Evolutionary conservation across 768 basidiomycete species (phyloP), one percentile per base, ranked within the genome.

Genomic region (Leccinum boreale): DNA sequence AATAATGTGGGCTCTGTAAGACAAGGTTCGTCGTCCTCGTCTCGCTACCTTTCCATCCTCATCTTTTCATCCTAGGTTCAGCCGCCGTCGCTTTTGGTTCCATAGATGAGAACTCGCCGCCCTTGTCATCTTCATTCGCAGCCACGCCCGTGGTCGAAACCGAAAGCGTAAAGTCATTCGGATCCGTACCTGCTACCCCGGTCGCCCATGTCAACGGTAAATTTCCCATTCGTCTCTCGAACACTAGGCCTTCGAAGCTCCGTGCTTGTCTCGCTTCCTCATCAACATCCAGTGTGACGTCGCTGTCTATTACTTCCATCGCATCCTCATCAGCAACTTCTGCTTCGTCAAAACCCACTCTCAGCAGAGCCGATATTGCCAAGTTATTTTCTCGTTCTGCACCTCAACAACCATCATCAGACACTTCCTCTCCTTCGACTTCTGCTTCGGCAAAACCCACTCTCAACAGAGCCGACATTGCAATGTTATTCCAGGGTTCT

Each of bases 31-130:
- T 72, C 59, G 59, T 19, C 24, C 1, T 60, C 50, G 47, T 3
- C 50, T 85, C 45, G 85, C 70, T 52, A 78, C 59, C 31, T 60
- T 29, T 21, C 60, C 12, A 44, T 61, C 50, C 45, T 58, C 15
- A 58, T 62, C 33, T 35, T 31, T 48, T 53, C 26, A 11, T 51
- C 51, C 48, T 60, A 89, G 85, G 81, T 66, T 84, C 85, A 57
- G 76, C 82, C 58, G 76, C 82, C 53, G 86, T 96, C 63, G 89
- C 88, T 51, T 94, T 95, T 77, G 94, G 94, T 65, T 92, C 92
- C 49, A 90, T 94, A 80, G 88, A 92, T 75, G 89, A 92, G 73
- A 82, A 80, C 11, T 72, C 77, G 63, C 85, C 90, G 53, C 81
- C 87, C 59, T 86, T 93, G 66, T 90, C 92, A 35, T 89, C 91